These are phyloP conservation scores for Lachancea quebecensis DNA, from an alignment of 805 yeast genomes.

Conservation along the genomic window DNA sequence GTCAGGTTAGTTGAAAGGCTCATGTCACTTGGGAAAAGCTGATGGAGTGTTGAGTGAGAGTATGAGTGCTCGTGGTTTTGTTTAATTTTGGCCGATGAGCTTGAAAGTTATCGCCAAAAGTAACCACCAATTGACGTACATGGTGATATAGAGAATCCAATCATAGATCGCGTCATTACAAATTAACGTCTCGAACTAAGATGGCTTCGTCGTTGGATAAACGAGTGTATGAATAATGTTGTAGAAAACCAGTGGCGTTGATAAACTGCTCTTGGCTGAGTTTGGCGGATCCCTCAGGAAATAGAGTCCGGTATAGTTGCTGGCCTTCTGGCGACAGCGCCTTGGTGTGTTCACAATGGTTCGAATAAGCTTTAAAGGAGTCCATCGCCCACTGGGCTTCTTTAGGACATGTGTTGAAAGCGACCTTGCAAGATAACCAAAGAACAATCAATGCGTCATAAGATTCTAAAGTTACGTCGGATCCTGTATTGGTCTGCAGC, in stretches of 20 bases:
- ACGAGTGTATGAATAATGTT: constrained; percentile 19
- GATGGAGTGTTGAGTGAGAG: not conserved
- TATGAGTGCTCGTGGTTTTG: not conserved
- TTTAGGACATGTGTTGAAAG: not conserved
- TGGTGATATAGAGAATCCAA: constrained; percentile 2
- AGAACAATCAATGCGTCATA: constrained; percentile 1
- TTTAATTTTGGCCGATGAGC: constrained; percentile 4
- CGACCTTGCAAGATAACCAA: constrained; percentile 4
- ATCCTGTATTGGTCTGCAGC: constrained; percentile 36
- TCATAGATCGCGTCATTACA: constrained; percentile 6
- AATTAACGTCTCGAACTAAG: constrained; percentile 10
- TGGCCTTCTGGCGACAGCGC: not conserved
- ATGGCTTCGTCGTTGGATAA: constrained; percentile 19
- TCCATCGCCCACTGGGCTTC: constrained; percentile 2
- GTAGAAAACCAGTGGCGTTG: constrained; percentile 14
- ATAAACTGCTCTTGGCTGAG: constrained; percentile 9
- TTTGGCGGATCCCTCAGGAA: constrained; percentile 5
- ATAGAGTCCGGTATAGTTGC: constrained; percentile 1
- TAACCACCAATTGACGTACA: not conserved
- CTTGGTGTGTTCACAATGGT: not conserved
- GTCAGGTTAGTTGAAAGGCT: not conserved
- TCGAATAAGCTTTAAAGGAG: not conserved
- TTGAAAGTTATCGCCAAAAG: not conserved
- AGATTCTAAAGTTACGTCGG: constrained; percentile 33
- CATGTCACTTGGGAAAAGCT: not conserved